These are phyloP conservation scores for Hirsutella rhossiliensis DNA, from an alignment of 2,329 filamentous ascomycete genomes.

Conservation along the genomic window DNA sequence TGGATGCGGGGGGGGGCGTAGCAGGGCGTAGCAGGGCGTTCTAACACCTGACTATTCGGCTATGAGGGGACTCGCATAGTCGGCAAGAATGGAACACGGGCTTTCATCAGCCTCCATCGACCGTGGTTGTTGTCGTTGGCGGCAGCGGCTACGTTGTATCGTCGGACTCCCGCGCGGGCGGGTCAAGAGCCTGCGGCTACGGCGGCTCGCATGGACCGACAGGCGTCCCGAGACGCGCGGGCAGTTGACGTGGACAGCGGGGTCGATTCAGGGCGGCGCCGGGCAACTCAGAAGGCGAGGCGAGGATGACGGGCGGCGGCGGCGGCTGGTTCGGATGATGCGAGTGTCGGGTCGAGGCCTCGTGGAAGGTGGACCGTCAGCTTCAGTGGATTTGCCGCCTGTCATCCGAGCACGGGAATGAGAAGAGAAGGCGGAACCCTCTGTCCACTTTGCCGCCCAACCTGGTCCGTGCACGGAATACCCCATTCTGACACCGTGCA, in stretches of 20 bases:
- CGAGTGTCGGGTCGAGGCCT: background rate
- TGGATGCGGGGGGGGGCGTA: background rate
- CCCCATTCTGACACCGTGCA: too few species aligned
- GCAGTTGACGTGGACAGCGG: too few species aligned
- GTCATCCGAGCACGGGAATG: background rate
- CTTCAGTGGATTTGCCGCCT: background rate
- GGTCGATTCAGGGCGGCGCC: too few species aligned
- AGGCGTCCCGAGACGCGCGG: too few species aligned
- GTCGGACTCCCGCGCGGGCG: background rate
- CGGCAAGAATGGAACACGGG: slow-evolving; percentile 9
- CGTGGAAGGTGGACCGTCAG: background rate
- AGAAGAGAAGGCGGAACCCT: background rate
- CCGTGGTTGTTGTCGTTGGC: background rate
- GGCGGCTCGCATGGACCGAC: too few species aligned
- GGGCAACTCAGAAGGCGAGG: background rate
- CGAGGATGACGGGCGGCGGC: background rate
- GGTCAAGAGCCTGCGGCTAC: background rate
- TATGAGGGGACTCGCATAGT: slow-evolving; percentile 21
- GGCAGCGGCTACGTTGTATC: background rate
- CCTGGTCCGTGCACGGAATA: too few species aligned
- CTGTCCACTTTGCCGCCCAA: background rate
- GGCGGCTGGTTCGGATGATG: background rate
- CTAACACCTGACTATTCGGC: slow-evolving; percentile 7
- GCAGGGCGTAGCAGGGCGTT: background rate
- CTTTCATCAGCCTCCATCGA: slow-evolving; percentile 16